Evolutionary conservation across 352 stramenopile genomes (phyloP), one percentile per base, ranked within the genome.

Genomic region (Phytophthora podocarpi): DNA sequence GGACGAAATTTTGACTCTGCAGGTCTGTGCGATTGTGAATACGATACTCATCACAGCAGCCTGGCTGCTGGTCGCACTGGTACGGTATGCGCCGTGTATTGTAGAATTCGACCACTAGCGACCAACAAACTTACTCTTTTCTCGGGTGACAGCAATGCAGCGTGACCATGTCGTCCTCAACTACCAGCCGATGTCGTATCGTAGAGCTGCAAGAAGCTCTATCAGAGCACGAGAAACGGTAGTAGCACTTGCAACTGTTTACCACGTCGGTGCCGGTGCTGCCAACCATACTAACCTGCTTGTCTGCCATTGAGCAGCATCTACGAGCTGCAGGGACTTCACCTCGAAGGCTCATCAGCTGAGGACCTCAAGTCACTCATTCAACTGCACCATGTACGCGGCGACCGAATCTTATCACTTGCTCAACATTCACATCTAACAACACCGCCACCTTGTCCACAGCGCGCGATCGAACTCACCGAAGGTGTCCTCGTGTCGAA

Each of bases 1-100:
- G n/a, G 37, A 34, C 12, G 71, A 41, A 15, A 49, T 80, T 5
- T 55, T 42, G 11, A 53, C 70, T 37, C 27, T 87, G 4, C 65
- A 65, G n/a, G 51, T 59, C 8, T 74, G 72, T 20, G 61, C 72
- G 10, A 49, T 81, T 28, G 34, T 68, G 7, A 85, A 82, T 31
- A 73, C 76, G 6, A 39, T 74, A 12, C 49, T 89, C 4, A 55
- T 85, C 28, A 82, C 67, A 2, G 8, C 65, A 32, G 79, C 77
- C 2, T 91, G 78, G 76, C 43, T 91, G 11, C 53, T 83, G 15
- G 57, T 89, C n/a, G 70, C 72, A 3, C 37, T 91, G 42, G 82
- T 91, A 72, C 24, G 69, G 15, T 28, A 28, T 2, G 20, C 18
- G 21, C 23, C 24, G 9, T 16, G 34, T 21, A 30, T 34, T 37